phyloP scores from a whole-genome alignment of 768 basidiomycete species.

The Lentinula detonsa region DNA sequence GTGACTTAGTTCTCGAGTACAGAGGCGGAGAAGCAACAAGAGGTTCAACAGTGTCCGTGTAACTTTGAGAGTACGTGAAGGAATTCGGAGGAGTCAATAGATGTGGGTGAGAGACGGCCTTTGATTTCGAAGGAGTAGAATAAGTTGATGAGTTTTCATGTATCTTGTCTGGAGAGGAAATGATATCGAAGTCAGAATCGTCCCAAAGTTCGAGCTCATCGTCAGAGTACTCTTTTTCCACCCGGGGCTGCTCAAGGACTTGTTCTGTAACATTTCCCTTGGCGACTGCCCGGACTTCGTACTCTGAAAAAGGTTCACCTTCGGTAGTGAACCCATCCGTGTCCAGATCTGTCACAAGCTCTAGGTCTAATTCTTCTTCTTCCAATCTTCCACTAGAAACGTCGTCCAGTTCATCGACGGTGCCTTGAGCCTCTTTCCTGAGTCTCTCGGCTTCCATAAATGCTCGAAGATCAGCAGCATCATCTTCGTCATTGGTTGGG shows the following conservation, averaged over 20 bases:
- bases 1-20: slow-evolving; percentile 3
- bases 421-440: slow-evolving; percentile 43
- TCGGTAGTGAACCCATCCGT: slow-evolving; percentile 4
- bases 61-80: slow-evolving; percentile 18
- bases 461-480: slow-evolving; percentile 57
- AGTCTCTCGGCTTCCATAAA: slow-evolving; percentile 61
- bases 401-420: slow-evolving; percentile 35
- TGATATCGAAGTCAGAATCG: slow-evolving; percentile 32
- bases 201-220: slow-evolving; percentile 33
- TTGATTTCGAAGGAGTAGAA: background rate
- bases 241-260: background rate
- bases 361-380: slow-evolving; percentile 7
- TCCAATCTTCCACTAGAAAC: slow-evolving; percentile 8
- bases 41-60: background rate
- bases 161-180: slow-evolving; percentile 17
- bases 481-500: slow-evolving; percentile 30
- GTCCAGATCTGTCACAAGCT: background rate
- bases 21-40: slow-evolving; percentile 13
- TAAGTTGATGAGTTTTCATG: background rate
- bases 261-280: background rate
- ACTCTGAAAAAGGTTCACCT: background rate
- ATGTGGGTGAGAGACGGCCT: slow-evolving; percentile 20
- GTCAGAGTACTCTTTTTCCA: slow-evolving; percentile 17
- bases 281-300: background rate
- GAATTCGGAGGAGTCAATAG: slow-evolving; percentile 38